Evolutionary conservation across 1,284 basidiomycete species (phyloP).

Genomic region (Ganoderma boninense): DNA sequence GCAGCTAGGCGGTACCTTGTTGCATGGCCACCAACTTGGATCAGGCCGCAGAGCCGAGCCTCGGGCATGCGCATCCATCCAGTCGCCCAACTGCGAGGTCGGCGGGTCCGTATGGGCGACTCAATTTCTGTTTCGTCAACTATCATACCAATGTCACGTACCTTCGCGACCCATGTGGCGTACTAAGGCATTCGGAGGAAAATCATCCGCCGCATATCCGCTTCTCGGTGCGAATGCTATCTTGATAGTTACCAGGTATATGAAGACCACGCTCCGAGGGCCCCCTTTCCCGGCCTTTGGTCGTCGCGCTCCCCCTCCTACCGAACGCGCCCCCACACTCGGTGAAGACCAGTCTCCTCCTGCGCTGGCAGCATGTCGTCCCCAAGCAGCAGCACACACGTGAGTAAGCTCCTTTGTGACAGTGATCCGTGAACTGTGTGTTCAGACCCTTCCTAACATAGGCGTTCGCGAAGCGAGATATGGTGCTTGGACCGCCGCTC

Average conservation of each 20-base stretch:
- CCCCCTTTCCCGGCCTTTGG: neutral
- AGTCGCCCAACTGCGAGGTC: slow-evolving; percentile 24
- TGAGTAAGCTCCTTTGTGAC: neutral
- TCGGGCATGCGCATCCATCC: neutral
- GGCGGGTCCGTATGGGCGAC: slow-evolving; percentile 17
- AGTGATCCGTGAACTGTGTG: neutral
- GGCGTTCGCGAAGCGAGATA: slow-evolving; percentile 30
- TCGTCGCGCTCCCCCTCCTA: neutral
- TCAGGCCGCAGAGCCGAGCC: neutral
- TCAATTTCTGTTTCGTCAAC: slow-evolving; percentile 19
- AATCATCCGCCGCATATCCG: slow-evolving; percentile 3
- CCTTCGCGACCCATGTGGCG: slow-evolving; percentile 15
- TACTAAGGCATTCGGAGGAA: slow-evolving; percentile 3
- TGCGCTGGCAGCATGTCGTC: slow-evolving; percentile 17
- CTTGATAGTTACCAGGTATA: slow-evolving; percentile 25
- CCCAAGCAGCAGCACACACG: slow-evolving; percentile 25
- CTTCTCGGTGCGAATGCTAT: neutral
- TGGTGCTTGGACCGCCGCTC: slow-evolving; percentile 24
- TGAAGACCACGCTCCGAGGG: slow-evolving; percentile 9
- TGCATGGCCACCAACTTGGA: slow-evolving; percentile 21
- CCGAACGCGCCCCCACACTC: neutral
- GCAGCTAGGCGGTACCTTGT: slow-evolving; percentile 20
- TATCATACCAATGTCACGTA: slow-evolving; percentile 12
- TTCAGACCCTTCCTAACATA: slow-evolving; percentile 15
- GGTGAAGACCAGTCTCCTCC: slow-evolving; percentile 4